A percentile compares a stretch with the other conserved stretches of the same genome.
These are phyloP conservation scores for Bonia amplexicaulis DNA, from an alignment of 176 grass and related monocot species.

Conservation along the genomic window DNA sequence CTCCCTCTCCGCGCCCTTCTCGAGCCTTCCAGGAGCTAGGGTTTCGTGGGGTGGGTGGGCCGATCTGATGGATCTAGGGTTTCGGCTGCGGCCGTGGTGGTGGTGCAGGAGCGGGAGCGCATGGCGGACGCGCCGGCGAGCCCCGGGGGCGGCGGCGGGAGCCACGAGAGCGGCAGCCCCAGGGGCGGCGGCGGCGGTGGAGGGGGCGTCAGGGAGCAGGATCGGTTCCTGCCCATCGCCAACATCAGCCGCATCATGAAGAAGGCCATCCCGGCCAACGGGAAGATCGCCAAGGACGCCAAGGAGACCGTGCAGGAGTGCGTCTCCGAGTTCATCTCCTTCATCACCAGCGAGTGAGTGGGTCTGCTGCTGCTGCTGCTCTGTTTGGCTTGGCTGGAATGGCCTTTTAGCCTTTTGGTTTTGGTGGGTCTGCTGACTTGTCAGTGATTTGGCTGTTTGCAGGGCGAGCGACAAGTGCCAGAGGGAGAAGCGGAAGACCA, in stretches of 20 bases:
- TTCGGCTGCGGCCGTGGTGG: constrained; percentile 3
- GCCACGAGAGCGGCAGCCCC: constrained; percentile 41
- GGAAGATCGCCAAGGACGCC: constrained; percentile 79
- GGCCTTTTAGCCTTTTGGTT: background rate
- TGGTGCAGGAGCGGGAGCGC: background rate
- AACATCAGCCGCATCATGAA: constrained; percentile 91
- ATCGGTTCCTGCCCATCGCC: constrained; percentile 73
- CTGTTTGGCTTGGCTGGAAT: background rate
- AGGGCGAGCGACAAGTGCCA: constrained; percentile 85
- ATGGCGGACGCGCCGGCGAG: constrained; percentile 57
- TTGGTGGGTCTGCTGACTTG: constrained; percentile 15
- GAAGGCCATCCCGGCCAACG: constrained; percentile 76
- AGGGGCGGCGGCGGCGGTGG: constrained; percentile 21
- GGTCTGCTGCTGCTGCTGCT: background rate
- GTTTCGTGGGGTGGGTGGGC: background rate
- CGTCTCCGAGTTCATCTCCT: constrained; percentile 85
- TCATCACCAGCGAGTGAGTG: constrained; percentile 80
- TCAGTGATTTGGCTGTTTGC: background rate
- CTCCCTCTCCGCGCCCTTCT: background rate
- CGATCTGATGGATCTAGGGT: constrained; percentile 55
- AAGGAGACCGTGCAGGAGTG: constrained; percentile 86
- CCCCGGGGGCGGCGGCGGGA: constrained; percentile 40
- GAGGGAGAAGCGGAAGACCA: constrained; percentile 77
- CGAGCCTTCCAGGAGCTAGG: background rate
- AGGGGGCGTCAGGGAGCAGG: constrained; percentile 63